Percentiles rank a stretch among this genome's conserved stretches.
Evolutionary conservation across 768 basidiomycete genomes (phyloP).

Genomic region (Rickenella mellea): DNA sequence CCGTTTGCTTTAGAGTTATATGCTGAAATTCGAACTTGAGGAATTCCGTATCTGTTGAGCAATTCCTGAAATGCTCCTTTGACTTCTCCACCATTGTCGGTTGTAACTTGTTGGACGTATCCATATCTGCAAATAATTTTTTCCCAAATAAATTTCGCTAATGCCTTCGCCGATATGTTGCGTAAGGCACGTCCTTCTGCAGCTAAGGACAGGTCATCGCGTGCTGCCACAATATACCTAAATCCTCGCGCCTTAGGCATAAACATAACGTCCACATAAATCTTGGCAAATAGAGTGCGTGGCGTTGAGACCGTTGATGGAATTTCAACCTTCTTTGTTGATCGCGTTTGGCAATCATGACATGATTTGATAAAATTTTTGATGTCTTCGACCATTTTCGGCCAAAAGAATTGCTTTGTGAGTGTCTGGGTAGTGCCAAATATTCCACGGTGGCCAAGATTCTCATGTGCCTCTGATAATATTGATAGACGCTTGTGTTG

Average conservation of each 20-base stretch:
- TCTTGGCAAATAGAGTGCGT: slow-evolving; percentile 13
- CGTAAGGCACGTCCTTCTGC: slow-evolving; percentile 20
- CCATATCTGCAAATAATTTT: slow-evolving; percentile 24
- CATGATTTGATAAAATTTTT: too few relatives aligned
- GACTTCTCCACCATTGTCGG: slow-evolving; percentile 21
- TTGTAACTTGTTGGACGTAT: slow-evolving; percentile 13
- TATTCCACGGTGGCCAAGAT: slow-evolving; percentile 11
- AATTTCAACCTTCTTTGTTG: slow-evolving; percentile 7
- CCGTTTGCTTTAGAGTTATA: slow-evolving; percentile 29
- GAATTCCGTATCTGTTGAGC: slow-evolving; percentile 6
- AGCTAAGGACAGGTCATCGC: slow-evolving; percentile 20
- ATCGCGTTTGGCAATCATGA: slow-evolving; percentile 11
- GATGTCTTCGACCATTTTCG: slow-evolving; percentile 6
- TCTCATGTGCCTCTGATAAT: slow-evolving; percentile 12
- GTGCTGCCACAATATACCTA: slow-evolving; percentile 15
- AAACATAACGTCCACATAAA: slow-evolving; percentile 30
- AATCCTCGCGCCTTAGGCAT: slow-evolving; percentile 19
- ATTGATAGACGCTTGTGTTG: slow-evolving; percentile 1
- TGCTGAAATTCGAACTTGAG: slow-evolving; percentile 21
- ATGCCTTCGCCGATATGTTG: slow-evolving; percentile 2
- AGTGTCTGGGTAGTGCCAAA: slow-evolving; percentile 6
- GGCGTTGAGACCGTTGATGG: slow-evolving; percentile 10
- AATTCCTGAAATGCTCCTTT: slow-evolving; percentile 12
- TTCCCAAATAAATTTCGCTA: slow-evolving; percentile 22
- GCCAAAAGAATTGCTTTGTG: slow-evolving; percentile 12